A percentile compares a stretch with the other conserved stretches of the same genome.
These are phyloP conservation scores for Leptographium radiaticola DNA, from an alignment of 2,329 filamentous ascomycete species.

Conservation along the genomic window DNA sequence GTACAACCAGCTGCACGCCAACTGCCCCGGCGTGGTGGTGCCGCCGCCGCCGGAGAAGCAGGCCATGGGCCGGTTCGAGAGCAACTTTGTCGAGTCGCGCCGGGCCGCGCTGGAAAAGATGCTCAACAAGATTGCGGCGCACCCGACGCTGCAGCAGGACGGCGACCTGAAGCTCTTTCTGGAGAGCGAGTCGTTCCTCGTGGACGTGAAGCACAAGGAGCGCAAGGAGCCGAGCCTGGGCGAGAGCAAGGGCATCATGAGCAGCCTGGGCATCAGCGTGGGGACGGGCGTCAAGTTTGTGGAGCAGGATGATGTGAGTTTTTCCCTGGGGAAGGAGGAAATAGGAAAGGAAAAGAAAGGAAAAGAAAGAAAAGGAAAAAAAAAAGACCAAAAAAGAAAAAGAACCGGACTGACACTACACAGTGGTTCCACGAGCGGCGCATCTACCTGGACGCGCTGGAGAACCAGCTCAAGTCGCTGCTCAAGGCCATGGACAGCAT, in stretches of 20 bases:
- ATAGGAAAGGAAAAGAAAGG: too few relatives aligned
- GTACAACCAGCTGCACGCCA: conserved; percentile 85
- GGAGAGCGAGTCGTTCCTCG: conserved; percentile 89
- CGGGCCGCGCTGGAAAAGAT: conserved; percentile 90
- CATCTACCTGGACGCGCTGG: conserved; percentile 86
- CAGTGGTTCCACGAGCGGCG: conserved; percentile 94
- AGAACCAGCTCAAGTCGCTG: conserved; percentile 78
- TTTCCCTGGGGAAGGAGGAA: too few relatives aligned
- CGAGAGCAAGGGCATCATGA: conserved; percentile 89
- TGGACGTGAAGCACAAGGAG: conserved; percentile 97
- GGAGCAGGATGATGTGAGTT: conserved; percentile 83
- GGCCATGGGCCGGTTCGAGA: conserved; percentile 89
- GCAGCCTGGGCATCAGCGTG: conserved; percentile 67
- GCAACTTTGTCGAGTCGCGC: conserved; percentile 88
- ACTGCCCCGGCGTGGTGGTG: conserved; percentile 89
- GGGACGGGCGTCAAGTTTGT: conserved; percentile 85
- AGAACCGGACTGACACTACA: too few relatives aligned
- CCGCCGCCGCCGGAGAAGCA: conserved; percentile 97
- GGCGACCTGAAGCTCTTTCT: conserved; percentile 90
- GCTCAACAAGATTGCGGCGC: conserved; percentile 88
- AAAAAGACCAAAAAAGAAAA: too few relatives aligned
- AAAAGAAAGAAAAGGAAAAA: too few relatives aligned
- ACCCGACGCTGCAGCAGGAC: conserved; percentile 85
- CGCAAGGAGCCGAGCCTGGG: conserved; percentile 72
- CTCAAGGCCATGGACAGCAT: conserved; percentile 92